Evolutionary conservation across 225 moss, liverwort and hornwort species (phyloP).

Genomic region (Physcomitrellopsis africana): DNA sequence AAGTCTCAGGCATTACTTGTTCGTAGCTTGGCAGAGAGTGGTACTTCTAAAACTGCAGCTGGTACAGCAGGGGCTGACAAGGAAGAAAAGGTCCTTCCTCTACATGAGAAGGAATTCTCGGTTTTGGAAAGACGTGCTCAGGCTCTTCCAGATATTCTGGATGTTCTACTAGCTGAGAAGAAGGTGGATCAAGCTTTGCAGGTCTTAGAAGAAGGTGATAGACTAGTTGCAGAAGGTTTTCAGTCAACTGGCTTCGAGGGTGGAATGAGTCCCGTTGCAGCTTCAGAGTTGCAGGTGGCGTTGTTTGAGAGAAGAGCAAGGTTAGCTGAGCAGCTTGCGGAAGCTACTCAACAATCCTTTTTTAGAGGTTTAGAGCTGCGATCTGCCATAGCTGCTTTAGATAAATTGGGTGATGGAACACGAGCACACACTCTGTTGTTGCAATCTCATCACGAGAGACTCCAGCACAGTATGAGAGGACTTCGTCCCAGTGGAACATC

Average conservation of each 20-base stretch:
- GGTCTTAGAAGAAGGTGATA: slow-evolving; percentile 84
- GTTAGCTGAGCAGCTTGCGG: slow-evolving; percentile 93
- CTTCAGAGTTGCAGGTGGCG: slow-evolving; percentile 65
- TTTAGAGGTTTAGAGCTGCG: slow-evolving; percentile 88
- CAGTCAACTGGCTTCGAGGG: slow-evolving; percentile 50
- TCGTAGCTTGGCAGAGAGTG: slow-evolving; percentile 79
- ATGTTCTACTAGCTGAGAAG: slow-evolving; percentile 90
- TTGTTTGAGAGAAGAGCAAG: slow-evolving; percentile 83
- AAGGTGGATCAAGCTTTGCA: slow-evolving; percentile 78
- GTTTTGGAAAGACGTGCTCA: slow-evolving; percentile 76
- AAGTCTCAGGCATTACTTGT: slow-evolving; percentile 83
- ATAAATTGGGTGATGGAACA: slow-evolving; percentile 88
- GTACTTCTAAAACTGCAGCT: slow-evolving; percentile 65
- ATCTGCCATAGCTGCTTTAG: slow-evolving; percentile 81
- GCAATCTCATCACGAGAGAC: slow-evolving; percentile 92
- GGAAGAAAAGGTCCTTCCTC: slow-evolving; percentile 53
- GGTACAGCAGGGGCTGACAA: slow-evolving; percentile 39
- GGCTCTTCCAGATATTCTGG: slow-evolving; percentile 80
- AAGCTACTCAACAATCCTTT: slow-evolving; percentile 87
- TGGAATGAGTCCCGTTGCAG: slow-evolving; percentile 48
- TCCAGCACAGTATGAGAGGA: slow-evolving; percentile 89
- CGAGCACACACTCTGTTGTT: slow-evolving; percentile 92
- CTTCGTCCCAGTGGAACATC: slow-evolving; percentile 92
- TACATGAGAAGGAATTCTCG: slow-evolving; percentile 54
- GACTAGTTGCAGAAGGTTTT: slow-evolving; percentile 70